Evolutionary conservation across 495 filamentous ascomycete species (phyloP).

Genomic region (Podospora anserina): DNA sequence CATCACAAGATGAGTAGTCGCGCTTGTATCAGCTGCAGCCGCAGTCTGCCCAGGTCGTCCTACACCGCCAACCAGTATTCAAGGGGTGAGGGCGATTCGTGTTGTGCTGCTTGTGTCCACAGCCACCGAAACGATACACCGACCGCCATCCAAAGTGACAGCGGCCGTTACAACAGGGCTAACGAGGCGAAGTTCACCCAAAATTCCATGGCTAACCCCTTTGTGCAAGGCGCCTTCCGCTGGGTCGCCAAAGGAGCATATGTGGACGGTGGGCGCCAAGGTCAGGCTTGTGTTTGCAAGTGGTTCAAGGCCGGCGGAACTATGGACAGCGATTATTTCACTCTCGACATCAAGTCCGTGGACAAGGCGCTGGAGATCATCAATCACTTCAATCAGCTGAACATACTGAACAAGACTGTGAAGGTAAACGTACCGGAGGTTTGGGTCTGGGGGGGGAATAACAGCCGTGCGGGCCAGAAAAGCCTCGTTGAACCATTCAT

Average conservation of each 20-base stretch:
- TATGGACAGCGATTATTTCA: slow-evolving; percentile 34
- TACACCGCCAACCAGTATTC: slow-evolving; percentile 30
- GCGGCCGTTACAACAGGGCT: slow-evolving; percentile 31
- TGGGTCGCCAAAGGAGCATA: slow-evolving; percentile 35
- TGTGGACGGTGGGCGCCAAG: slow-evolving; percentile 19
- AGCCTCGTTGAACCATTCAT: too few species aligned
- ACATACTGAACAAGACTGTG: slow-evolving; percentile 27
- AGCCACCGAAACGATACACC: slow-evolving; percentile 18
- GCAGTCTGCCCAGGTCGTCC: slow-evolving; percentile 25
- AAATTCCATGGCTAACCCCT: slow-evolving; percentile 21
- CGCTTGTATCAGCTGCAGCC: slow-evolving; percentile 21
- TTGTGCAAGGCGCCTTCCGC: slow-evolving; percentile 34
- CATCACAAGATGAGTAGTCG: slow-evolving; percentile 14
- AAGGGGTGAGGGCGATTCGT: slow-evolving; percentile 25
- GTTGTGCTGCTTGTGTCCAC: slow-evolving; percentile 31
- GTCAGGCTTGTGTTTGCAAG: slow-evolving; percentile 36
- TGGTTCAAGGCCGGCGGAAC: slow-evolving; percentile 36
- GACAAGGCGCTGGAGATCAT: slow-evolving; percentile 35
- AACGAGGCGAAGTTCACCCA: not conserved
- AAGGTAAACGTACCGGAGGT: slow-evolving; percentile 35
- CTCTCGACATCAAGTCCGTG: slow-evolving; percentile 35
- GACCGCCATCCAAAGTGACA: slow-evolving; percentile 18
- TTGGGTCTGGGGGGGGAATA: slow-evolving; percentile 18
- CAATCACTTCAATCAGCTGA: slow-evolving; percentile 35
- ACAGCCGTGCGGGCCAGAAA: not conserved